Evolutionary conservation across 176 grass and related monocot species (phyloP), one percentile per base, ranked within the genome.

Genomic region (Typha latifolia): DNA sequence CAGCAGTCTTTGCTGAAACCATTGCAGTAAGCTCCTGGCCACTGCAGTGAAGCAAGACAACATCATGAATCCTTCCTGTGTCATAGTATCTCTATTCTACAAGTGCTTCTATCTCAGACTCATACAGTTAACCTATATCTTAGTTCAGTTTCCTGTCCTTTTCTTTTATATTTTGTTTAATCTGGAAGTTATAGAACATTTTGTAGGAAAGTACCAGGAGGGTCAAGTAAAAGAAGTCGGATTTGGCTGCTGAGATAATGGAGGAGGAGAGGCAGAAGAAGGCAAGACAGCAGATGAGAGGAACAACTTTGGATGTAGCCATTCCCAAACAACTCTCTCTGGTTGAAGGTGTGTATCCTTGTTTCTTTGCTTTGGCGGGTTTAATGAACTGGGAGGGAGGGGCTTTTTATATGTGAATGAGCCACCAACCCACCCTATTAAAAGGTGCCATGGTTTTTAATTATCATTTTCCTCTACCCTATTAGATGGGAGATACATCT

Each of bases 21-120:
- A 13, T 10, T 73, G 68, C 78, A 74, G 26, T 5, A 49, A 62
- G 63, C 29, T 15, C 78, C 78, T 3, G 78, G 78, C 78, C 78
- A 80, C 78, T 80, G 62, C 19, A 71, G 2, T 4, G 8, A 57
- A 57, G n/a, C 20, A 57, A 57, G 20, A 21, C 16, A 57, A 57
- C 16, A 57, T 57, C 20, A 9, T 18, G 10, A 9, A 9, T 57
- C 16, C 52, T 11, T 18, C 12, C 2, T 55, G 19, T 21, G 19
- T 21, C 15, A 18, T 0, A 9, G 10, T 57, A 21, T n/a, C 15
- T 21, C 2, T 10, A 57, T 57, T 21, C 37, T 43, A 10, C 37
- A 43, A 43, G 8, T 43, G 37, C 37, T 43, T 43, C 37, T 9
- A 43, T 43, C 37, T 43, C 37, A 43, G 37, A 43, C 37, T 43